A percentile compares a stretch with the other conserved stretches of the same genome.
These are phyloP conservation scores for Dactylis glomerata DNA, from an alignment of 176 grass and related monocot genomes.

Conservation along the genomic window DNA sequence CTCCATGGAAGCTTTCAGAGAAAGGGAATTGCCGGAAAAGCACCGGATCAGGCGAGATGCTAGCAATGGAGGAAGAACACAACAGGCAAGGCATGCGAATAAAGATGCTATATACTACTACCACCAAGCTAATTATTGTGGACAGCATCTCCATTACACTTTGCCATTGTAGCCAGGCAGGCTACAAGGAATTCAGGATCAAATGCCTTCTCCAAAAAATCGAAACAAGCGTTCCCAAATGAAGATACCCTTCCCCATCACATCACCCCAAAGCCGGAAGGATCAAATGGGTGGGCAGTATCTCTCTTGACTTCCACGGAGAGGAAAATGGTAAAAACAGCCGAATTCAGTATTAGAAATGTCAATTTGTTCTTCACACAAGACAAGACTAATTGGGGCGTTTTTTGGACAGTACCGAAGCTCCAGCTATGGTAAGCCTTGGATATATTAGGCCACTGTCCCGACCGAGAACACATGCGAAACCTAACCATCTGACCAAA, in stretches of 20 bases:
- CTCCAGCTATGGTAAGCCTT: constrained; percentile 6
- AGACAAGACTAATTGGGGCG: neutral
- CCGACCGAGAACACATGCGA: constrained; percentile 5
- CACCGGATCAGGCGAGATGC: neutral
- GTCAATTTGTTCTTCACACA: neutral
- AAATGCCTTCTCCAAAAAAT: constrained; percentile 6
- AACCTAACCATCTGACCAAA: neutral
- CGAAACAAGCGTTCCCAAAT: constrained; percentile 25
- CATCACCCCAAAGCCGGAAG: constrained; percentile 22
- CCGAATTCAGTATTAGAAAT: neutral
- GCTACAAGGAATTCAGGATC: constrained; percentile 25
- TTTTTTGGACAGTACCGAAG: neutral
- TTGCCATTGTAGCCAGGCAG: neutral
- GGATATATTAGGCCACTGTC: neutral
- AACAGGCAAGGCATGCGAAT: constrained; percentile 29
- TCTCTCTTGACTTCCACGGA: constrained; percentile 10
- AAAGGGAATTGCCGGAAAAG: constrained; percentile 17
- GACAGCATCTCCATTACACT: constrained; percentile 19
- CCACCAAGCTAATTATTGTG: constrained; percentile 37
- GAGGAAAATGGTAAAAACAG: neutral
- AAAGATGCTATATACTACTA: constrained; percentile 7
- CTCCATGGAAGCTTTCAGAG: constrained; percentile 22
- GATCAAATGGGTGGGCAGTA: neutral
- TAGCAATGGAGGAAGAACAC: neutral
- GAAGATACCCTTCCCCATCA: constrained; percentile 39